Evolutionary conservation across 495 filamentous ascomycete species (phyloP), one percentile per base, ranked within the genome.

Genomic region (Niebla homalea): DNA sequence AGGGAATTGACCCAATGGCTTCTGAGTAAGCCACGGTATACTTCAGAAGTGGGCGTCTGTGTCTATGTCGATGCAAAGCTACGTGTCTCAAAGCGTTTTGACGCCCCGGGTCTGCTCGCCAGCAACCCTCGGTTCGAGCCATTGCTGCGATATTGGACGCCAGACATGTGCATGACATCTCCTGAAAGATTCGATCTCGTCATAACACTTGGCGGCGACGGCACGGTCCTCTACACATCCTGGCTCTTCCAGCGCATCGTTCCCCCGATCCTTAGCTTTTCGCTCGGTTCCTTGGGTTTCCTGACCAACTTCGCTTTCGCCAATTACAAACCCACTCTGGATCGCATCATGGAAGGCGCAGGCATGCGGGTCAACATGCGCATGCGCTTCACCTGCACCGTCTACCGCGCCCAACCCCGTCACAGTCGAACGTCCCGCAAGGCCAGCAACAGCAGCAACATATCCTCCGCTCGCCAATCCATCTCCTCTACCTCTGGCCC

Each of bases 331-430:
- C 70, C 81, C 26, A 81, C 88, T 56, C 75, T 98, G 18, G 83
- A 85, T 59, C 76, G 72, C 23, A 73, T 94, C 52, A 94, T 97
- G 85, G 87, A 86, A 43, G 86, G 90, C 46, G 78, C 83, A 0
- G 92, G 93, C 5, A 94, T 98, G 84, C 79, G 87, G 36, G 87
- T 97, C 46, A 94, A 92, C 61, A 70, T 98, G 57, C 87, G 92
- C 54, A 90, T 97, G 87, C 84, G 92, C 49, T 98, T 98, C 67
- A 96, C 90, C 32, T 94, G 90, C 66, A 94, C 89, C 6, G 85
- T 94, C 20, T 94, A 84, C 69, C 81, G 87, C 22, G 68, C 70
- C 47, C 22, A 43, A 14, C 14, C 12, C 35, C 36, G 44, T 21
- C 16, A 36, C 5, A 15, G 6, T 18, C 5, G 25, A 48, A 32